A percentile compares a stretch with the other conserved stretches of the same genome.
Conservation (phyloP, 495 filamentous ascomycete species). For the Ascobolus immersus region DNA sequence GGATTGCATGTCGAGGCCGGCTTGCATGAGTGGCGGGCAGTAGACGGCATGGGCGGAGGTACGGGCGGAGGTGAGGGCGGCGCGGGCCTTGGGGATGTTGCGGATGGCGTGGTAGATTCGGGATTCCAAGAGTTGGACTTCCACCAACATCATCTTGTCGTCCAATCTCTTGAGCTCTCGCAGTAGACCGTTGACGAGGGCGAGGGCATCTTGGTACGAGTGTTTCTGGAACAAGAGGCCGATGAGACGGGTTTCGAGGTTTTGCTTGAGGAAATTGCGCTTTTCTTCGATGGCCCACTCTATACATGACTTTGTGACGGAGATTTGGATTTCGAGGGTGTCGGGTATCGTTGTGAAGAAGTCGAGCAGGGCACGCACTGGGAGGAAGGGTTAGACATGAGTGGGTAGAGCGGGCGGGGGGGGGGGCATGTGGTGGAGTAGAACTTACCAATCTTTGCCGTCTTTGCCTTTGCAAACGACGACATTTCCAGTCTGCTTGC, state of each 20-base stretch:
- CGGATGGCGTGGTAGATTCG: constrained; percentile 91
- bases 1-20: constrained; percentile 93
- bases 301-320: constrained; percentile 92
- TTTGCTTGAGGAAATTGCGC: constrained; percentile 85
- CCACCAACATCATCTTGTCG: constrained; percentile 95
- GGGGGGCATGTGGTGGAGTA: not conserved
- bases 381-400: constrained; percentile 3
- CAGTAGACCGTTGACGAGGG: constrained; percentile 82
- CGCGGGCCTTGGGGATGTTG: constrained; percentile 87
- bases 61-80: constrained; percentile 75
- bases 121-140: constrained; percentile 92
- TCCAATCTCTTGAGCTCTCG: constrained; percentile 91
- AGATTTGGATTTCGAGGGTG: constrained; percentile 71
- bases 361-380: constrained; percentile 92
- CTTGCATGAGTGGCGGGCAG: constrained; percentile 82
- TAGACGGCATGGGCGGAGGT: constrained; percentile 92
- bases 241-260: constrained; percentile 88
- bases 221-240: constrained; percentile 85
- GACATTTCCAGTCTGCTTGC: constrained; percentile 75
- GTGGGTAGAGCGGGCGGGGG: not conserved
- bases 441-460: constrained; percentile 71
- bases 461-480: constrained; percentile 95
- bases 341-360: constrained; percentile 82
- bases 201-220: constrained; percentile 86
- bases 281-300: constrained; percentile 92